These are phyloP conservation scores for Russula virescens DNA, from an alignment of 768 basidiomycete genomes.

Conservation along the genomic window DNA sequence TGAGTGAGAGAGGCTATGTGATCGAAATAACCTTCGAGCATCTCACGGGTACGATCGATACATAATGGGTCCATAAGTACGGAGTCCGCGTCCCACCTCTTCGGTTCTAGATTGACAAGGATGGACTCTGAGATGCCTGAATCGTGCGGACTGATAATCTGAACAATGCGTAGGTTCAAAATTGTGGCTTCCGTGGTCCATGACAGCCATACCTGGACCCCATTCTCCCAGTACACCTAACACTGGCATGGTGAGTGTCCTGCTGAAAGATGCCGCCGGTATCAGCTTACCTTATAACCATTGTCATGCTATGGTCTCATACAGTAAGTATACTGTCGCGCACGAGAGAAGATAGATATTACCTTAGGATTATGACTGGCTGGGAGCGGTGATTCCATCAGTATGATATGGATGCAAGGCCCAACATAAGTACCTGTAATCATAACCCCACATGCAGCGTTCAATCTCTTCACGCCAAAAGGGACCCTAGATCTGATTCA, in stretches of 20 bases:
- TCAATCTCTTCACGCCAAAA: constrained; percentile 59
- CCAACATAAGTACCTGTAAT: constrained; percentile 56
- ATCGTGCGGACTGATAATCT: constrained; percentile 87
- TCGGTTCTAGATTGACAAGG: constrained; percentile 50
- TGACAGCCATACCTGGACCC: constrained; percentile 53
- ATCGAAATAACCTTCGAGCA: constrained; percentile 55
- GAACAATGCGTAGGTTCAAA: constrained; percentile 18
- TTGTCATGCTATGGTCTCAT: constrained; percentile 61
- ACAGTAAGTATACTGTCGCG: constrained; percentile 3
- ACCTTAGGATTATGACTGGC: constrained; percentile 91
- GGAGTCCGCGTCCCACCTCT: constrained; percentile 36
- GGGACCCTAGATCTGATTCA: constrained; percentile 54
- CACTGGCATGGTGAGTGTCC: constrained; percentile 33
- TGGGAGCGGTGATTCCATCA: constrained; percentile 25
- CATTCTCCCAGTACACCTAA: constrained; percentile 88
- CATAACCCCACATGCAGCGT: constrained; percentile 83
- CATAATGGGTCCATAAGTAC: constrained; percentile 41
- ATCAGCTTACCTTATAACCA: constrained; percentile 64
- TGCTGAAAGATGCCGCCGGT: background rate
- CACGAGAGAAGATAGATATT: background rate
- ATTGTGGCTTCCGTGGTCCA: background rate
- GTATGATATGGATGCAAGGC: constrained; percentile 1
- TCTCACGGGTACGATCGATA: constrained; percentile 51
- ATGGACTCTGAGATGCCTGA: constrained; percentile 67
- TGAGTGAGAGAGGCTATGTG: constrained; percentile 31